Conservation (phyloP, 768 basidiomycete species). For the Leccinum uliginosum region DNA sequence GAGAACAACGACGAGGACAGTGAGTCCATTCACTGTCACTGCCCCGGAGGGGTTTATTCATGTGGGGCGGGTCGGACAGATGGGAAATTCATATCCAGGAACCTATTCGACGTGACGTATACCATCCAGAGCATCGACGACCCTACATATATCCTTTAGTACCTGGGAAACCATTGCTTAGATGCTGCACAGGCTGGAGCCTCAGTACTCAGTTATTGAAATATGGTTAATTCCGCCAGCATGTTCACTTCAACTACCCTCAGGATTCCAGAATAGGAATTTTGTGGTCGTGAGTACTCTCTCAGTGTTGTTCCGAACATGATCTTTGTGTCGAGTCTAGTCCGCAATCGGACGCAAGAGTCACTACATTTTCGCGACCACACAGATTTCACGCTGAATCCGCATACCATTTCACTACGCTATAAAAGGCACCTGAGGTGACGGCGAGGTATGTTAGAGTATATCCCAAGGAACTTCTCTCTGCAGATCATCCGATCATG, state of each 20-base stretch:
- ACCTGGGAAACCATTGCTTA: not conserved
- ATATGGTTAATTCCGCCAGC: not conserved
- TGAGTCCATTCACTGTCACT: conserved; percentile 27
- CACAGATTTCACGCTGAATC: too few relatives aligned
- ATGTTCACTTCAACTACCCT: not conserved
- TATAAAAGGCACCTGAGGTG: too few relatives aligned
- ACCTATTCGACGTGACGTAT: conserved; percentile 38
- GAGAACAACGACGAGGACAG: conserved; percentile 76
- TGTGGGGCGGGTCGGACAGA: conserved; percentile 28
- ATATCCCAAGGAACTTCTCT: too few relatives aligned
- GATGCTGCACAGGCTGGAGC: not conserved
- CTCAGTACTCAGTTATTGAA: not conserved
- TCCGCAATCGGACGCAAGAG: not conserved
- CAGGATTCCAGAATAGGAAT: not conserved
- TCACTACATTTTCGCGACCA: too few relatives aligned
- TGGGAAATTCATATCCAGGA: conserved; percentile 38
- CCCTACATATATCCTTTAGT: conserved; percentile 15
- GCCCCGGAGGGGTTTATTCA: not conserved
- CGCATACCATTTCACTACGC: too few relatives aligned
- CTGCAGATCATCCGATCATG: too few relatives aligned
- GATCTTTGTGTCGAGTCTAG: not conserved
- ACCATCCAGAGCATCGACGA: conserved; percentile 42
- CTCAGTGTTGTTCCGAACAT: not conserved
- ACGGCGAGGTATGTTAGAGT: too few relatives aligned
- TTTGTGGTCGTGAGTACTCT: not conserved